Base-by-base conservation (phyloP, 768 basidiomycete species). In the Mrakia blollopis region DNA sequence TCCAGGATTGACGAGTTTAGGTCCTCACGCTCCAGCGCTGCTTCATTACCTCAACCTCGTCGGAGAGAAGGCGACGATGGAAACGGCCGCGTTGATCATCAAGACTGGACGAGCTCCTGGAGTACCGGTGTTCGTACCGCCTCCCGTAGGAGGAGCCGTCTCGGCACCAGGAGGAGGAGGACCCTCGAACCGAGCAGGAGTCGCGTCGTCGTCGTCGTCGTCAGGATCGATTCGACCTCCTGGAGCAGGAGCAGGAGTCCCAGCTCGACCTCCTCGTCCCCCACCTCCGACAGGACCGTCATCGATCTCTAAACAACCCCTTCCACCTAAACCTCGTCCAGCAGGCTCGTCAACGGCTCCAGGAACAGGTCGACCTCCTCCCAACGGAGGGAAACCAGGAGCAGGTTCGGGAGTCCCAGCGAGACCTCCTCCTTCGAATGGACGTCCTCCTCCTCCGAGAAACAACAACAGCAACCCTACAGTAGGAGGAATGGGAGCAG, bases 21-120 rank as follows among this genome's bases (percentile, higher is more conserved):
- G 75, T 13, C 75, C 75, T 30, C 75, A 76, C 32, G 75, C 65
- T 0, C 30, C 32, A 21, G 75, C 75, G 30, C 62, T 76, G 37
- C 70, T 76, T 9, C 37, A 54, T 8, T 76, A 76, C 41, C 61
- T 76, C 11, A 76, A 72, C 50, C n/a, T 14, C 23, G 70, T 76
- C 21, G 75, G 75, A 23, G 68, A 39, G 23, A 72, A 63, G 21
- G 75, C 75, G 10, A 67, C 68, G 41, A 71, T 76, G 75, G 70
- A 57, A 5, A 30, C 67, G 21, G 75, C 75, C 9, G 68, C 75
- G 28, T 60, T 41, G 37, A 47, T 76, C 44, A 63, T 76, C 69
- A 57, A 69, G 35, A 76, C 75, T 6, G 75, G 75, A 21, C 32
- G 67, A 28, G 67, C 67, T 6, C 67, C 67, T 4, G 67, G 67